These are phyloP conservation scores for Suhomyces bribrorum DNA, from an alignment of 1,139 yeast genomes.

Conservation along the genomic window DNA sequence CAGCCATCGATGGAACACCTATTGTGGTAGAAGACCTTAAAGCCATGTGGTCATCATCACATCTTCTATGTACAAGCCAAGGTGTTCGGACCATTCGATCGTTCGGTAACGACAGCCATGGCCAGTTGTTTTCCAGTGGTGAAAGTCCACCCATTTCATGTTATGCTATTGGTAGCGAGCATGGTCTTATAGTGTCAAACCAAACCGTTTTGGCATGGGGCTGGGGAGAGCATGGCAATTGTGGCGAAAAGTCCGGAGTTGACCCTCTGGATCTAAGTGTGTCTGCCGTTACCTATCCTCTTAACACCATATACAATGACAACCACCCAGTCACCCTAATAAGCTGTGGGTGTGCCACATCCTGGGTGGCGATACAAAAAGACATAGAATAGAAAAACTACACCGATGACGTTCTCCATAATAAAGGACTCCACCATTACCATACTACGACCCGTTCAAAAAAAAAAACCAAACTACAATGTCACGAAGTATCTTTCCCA, in stretches of 20 bases:
- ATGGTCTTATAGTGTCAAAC: slow-evolving; percentile 53
- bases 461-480: slow-evolving; percentile 25
- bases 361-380: slow-evolving; percentile 33
- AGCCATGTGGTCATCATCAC: slow-evolving; percentile 89
- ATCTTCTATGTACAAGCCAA: slow-evolving; percentile 20
- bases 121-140: slow-evolving; percentile 52
- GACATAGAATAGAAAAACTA: slow-evolving; percentile 4
- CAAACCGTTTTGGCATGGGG: slow-evolving; percentile 76
- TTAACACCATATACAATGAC: slow-evolving; percentile 39
- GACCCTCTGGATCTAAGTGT: slow-evolving; percentile 2
- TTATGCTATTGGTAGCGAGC: slow-evolving; percentile 79
- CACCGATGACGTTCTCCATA: too few species aligned
- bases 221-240: slow-evolving; percentile 99
- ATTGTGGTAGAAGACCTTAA: slow-evolving; percentile 24
- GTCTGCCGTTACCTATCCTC: slow-evolving; percentile 7
- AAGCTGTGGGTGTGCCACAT: slow-evolving; percentile 48
- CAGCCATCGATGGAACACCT: not conserved
- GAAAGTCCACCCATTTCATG: slow-evolving; percentile 10
- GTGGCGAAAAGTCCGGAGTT: slow-evolving; percentile 49
- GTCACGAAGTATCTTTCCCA: slow-evolving; percentile 82
- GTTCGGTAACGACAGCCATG: slow-evolving; percentile 75
- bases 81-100: slow-evolving; percentile 36
- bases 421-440: not conserved
- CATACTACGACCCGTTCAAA: not conserved
- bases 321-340: slow-evolving; percentile 28